Base-by-base conservation (phyloP, 2,329 filamentous ascomycete genomes). In the Esteya vermicola region DNA sequence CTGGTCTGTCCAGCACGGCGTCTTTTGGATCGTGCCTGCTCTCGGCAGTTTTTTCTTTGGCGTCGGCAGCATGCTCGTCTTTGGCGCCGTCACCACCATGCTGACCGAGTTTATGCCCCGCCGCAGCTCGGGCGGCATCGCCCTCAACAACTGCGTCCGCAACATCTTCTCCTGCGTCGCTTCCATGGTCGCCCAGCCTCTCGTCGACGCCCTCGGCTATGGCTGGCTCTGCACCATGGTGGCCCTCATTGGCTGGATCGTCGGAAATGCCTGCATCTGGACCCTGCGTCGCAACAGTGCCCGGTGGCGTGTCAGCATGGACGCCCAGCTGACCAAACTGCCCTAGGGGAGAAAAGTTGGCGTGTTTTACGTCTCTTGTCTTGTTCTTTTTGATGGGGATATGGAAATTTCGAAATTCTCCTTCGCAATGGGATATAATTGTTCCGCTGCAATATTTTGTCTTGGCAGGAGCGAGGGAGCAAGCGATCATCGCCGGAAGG, bases 91-190 rank as follows among this genome's bases (percentile, higher is more conserved):
- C 0, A 86, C 82, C 0, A 91, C 85, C 0, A 86, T 91, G 81
- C 63, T 91, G 48, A 89, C 84, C 0, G 84, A 91, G 53, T 86
- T 89, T 52, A 79, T 89, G 67, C 81, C 81, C 13, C 68, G 73
- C 32, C 68, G 70, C 46, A 79, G 78, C 37, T 81, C 76, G 4
- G 72, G 72, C 10, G 83, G 82, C 1, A 81, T 89, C 4, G 85
- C 84, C 0, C 64, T 88, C 33, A 88, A 89, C 57, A 89, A 89
- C 54, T 84, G 89, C 51, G 66, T 84, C 38, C 65, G 84, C 36
- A 91, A 89, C 50, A 83, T 86, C 30, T 78, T 86, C 50, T 77
- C 72, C 37, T 86, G 80, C 45, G 67, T 84, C 1, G 83, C 81
- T 9, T 70, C 71, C 33, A 57, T 88, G 25, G 71, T 86, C 16